A percentile compares a stretch with the other conserved stretches of the same genome.
Conservation (phyloP, 306 rosid genomes). For the Sesbania bispinosa region DNA sequence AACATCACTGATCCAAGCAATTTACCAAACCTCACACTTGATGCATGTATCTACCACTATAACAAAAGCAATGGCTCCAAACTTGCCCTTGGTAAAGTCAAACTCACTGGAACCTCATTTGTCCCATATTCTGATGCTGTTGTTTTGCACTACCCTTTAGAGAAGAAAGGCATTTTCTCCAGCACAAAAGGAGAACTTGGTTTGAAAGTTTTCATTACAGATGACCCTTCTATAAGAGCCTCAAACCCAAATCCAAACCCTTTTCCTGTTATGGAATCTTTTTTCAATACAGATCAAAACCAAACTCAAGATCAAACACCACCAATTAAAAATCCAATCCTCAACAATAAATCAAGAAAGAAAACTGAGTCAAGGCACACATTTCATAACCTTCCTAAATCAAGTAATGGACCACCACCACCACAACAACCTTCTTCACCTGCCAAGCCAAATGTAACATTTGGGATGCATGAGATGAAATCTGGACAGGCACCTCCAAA, state of each 20-base stretch:
- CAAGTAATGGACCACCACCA: constrained; percentile 29
- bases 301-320: constrained; percentile 33
- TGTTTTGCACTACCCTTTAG: constrained; percentile 83
- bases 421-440: too few relatives aligned
- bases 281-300: constrained; percentile 18
- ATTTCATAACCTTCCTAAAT: constrained; percentile 59
- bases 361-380: constrained; percentile 49
- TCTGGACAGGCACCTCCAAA: constrained; percentile 44
- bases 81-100: constrained; percentile 58
- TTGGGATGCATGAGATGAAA: constrained; percentile 61
- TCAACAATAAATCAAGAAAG: constrained; percentile 36
- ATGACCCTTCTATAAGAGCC: constrained; percentile 61
- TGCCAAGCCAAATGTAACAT: constrained; percentile 35
- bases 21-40: constrained; percentile 56
- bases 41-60: constrained; percentile 52
- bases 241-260: too few relatives aligned
- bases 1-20: constrained; percentile 66
- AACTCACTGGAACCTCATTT: constrained; percentile 79
- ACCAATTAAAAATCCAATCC: constrained; percentile 34
- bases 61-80: constrained; percentile 40
- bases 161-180: constrained; percentile 53
- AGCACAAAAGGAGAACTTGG: constrained; percentile 87
- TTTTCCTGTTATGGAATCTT: constrained; percentile 64
- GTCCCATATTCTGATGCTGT: constrained; percentile 80
- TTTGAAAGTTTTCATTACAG: constrained; percentile 74